phyloP scores from a whole-genome alignment of 108 stramenopile genomes.

The Conticribra guillardii region DNA sequence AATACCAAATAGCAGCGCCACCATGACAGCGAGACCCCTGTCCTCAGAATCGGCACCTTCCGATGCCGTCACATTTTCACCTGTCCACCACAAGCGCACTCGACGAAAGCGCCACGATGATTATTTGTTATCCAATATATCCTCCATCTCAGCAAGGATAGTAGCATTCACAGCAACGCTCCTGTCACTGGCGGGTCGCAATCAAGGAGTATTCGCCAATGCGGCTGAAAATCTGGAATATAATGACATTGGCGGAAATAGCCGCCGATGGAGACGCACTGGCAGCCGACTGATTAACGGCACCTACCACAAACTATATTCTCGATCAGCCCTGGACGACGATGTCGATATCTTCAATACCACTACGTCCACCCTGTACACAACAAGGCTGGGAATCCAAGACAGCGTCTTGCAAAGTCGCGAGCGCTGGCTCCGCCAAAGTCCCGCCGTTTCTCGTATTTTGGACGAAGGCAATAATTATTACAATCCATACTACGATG shows the following conservation, averaged over 20 bases:
- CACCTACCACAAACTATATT: neutral
- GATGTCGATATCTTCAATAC: neutral
- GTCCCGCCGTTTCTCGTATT: slow-evolving; percentile 23
- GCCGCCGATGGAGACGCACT: neutral
- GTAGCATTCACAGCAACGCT: neutral
- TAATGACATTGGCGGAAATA: too few species aligned
- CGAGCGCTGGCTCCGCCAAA: slow-evolving; percentile 35
- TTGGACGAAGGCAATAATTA: slow-evolving; percentile 19
- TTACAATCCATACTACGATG: slow-evolving; percentile 12
- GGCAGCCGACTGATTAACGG: neutral
- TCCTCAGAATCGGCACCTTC: too few species aligned
- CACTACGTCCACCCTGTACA: neutral
- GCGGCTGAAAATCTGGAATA: neutral
- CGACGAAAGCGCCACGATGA: neutral
- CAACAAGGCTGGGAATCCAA: neutral
- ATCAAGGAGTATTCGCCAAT: neutral
- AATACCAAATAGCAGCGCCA: too few species aligned
- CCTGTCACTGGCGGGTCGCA: neutral
- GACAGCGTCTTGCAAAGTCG: neutral
- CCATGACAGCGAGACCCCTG: too few species aligned
- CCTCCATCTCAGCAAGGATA: neutral
- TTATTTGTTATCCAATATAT: neutral
- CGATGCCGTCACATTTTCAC: too few species aligned
- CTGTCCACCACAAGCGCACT: neutral
- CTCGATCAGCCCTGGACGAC: neutral